Base-by-base conservation (phyloP, 805 yeast species). In the Saturnispora hagleri region DNA sequence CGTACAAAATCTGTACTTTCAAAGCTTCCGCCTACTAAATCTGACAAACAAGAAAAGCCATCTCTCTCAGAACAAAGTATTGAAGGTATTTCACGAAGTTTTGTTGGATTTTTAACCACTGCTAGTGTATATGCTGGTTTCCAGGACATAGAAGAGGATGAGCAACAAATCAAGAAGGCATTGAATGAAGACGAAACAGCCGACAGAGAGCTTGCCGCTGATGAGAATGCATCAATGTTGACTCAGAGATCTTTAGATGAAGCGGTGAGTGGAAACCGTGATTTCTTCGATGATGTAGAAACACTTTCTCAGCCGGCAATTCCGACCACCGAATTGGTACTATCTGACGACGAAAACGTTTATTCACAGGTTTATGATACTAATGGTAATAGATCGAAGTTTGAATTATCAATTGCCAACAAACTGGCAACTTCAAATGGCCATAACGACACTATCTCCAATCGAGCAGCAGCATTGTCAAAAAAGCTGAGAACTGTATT, bases 71-170 rank as follows among this genome's bases (percentile, higher is more conserved):
- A 44, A 12, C 52, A 48, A 20, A 55, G 63, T 2, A 59, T 65
- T 1, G 69, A 70, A 13, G 73, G 71, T 43, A 73, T 75, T 64
- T 76, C 80, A 17, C 73, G 72, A 57, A 76, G 81, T 43, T 73
- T 81, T 57, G 81, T 77, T 3, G 76, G 79, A 0, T 60, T 79
- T 48, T 66, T 81, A 51, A 78, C 85, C 0, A 74, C 84, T 0
- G 81, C 84, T 0, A 76, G 81, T 55, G 72, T 77, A 53, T 77
- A 74, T 59, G 73, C 79, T 6, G 73, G 72, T 13, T 64, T 67
- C 53, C 64, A 64, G 48, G 67, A 65, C 43, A 54, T 63, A 28
- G 67, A 62, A 45, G 70, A 61, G 28, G 68, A 67, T 31, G 70
- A 65, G 13, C 60, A 52, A 10, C 64, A 63, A 24, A n/a, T 17